Conservation (phyloP, 2,329 filamentous ascomycete species). For the Venturia pyrina region DNA sequence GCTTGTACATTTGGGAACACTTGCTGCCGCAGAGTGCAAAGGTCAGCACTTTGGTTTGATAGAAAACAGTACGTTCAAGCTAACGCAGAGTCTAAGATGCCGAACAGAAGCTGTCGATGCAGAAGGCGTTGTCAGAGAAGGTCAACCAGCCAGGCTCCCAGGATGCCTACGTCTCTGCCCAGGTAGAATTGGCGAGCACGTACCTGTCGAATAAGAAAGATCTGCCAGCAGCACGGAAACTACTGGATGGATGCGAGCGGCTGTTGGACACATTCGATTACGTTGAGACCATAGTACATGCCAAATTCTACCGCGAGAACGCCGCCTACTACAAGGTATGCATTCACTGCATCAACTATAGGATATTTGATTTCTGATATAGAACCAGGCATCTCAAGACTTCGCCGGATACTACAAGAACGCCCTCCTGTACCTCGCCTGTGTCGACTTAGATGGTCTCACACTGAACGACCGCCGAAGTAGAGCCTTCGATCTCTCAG, state of each 20-base stretch:
- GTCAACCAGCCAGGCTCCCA: conserved; percentile 88
- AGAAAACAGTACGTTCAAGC: conserved; percentile 8
- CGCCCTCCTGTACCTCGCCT: conserved; percentile 92
- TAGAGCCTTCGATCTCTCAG: conserved; percentile 83
- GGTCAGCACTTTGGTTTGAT: not conserved
- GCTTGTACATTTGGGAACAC: conserved; percentile 81
- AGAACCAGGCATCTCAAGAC: conserved; percentile 61
- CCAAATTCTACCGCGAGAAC: conserved; percentile 90
- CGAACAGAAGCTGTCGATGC: conserved; percentile 74
- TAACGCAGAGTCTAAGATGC: conserved; percentile 52
- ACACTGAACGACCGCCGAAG: conserved; percentile 61
- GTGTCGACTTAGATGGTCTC: conserved; percentile 73
- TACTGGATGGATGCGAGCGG: conserved; percentile 76
- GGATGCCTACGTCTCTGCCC: conserved; percentile 91
- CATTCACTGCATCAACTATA: conserved; percentile 5
- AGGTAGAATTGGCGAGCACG: conserved; percentile 78
- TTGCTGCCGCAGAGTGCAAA: conserved; percentile 51
- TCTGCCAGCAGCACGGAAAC: conserved; percentile 71
- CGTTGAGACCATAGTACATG: conserved; percentile 90
- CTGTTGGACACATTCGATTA: conserved; percentile 88
- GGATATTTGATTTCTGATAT: not conserved
- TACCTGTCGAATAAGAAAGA: conserved; percentile 69
- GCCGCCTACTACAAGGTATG: conserved; percentile 82
- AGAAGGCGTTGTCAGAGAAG: conserved; percentile 72
- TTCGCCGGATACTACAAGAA: conserved; percentile 97